These are phyloP conservation scores for Vachellia pachyceras DNA, from an alignment of 306 rosid species.

Conservation along the genomic window DNA sequence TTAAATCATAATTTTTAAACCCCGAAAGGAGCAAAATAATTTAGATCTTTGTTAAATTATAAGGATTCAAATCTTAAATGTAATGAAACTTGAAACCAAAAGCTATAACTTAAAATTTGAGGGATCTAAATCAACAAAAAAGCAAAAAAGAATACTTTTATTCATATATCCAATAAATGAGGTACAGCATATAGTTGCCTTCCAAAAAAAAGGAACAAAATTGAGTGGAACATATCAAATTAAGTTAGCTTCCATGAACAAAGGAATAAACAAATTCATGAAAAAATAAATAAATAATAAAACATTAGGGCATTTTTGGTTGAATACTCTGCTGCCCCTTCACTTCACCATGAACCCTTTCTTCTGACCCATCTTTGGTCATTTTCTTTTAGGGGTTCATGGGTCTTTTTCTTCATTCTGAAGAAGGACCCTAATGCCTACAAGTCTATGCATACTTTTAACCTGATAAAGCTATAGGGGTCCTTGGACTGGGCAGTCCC, in stretches of 20 bases:
- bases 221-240: constrained; percentile 4
- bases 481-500: constrained; percentile 90
- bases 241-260: neutral
- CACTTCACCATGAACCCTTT: neutral
- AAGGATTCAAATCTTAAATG: too few species aligned
- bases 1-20: too few species aligned
- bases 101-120: too few species aligned
- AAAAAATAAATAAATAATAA: neutral
- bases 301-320: constrained; percentile 16
- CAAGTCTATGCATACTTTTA: constrained; percentile 26
- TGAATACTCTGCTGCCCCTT: constrained; percentile 23
- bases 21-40: too few species aligned
- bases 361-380: constrained; percentile 16
- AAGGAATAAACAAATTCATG: constrained; percentile 17
- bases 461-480: constrained; percentile 44
- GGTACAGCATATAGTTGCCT: neutral
- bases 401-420: neutral
- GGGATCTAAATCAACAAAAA: too few species aligned
- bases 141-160: neutral
- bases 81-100: too few species aligned
- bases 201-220: constrained; percentile 33
- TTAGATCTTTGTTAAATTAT: too few species aligned
- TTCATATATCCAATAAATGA: neutral
- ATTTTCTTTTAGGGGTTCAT: neutral
- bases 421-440: neutral